Evolutionary conservation across 345 rosid species (phyloP), one percentile per base, ranked within the genome.

Genomic region (Lepidium didymum): DNA sequence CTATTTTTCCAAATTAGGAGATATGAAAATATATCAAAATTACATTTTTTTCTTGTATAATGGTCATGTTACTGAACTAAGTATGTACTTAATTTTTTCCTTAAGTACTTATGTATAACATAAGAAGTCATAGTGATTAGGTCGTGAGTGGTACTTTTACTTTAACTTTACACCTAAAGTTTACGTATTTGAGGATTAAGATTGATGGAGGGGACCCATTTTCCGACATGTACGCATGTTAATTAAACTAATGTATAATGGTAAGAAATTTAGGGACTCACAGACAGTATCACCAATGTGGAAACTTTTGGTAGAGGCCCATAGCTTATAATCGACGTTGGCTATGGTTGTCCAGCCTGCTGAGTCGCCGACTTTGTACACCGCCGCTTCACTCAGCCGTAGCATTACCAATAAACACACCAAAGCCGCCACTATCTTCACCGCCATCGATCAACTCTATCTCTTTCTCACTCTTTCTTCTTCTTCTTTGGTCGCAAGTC

Each of bases 321-420:
- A 93, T 38, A 66, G 79, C 82, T 93, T 88, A 85, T 90, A 93
- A 60, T 93, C 83, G 13, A 90, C 52, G 64, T 84, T 88, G 29
- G 94, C 98, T 56, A 86, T 86, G 78, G 90, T 83, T 57, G 97
- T 93, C 98, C 97, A 93, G 36, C 98, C 98, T 36, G 86, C 91
- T 25, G 92, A 64, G 73, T 86, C 94, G 9, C 98, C 96, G 15
- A 93, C 97, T 81, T 85, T 93, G 82, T 90, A 77, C 44, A 82
- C 78, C 0, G 82, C 84, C 40, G 85, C 92, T 54, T 76, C 42
- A 59, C 79, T 74, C 61, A 67, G 71, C 65, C 68, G 64, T 61
- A 65, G 15, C 56, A 53, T 64, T 64, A 62, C 41, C 67, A 53
- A 18, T 13, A 52, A 9, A 64, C 70, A 63, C 18, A 15, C 70